Conservation (phyloP, 192 early-diverging fungal species). For the Coemansia sp. region DNA sequence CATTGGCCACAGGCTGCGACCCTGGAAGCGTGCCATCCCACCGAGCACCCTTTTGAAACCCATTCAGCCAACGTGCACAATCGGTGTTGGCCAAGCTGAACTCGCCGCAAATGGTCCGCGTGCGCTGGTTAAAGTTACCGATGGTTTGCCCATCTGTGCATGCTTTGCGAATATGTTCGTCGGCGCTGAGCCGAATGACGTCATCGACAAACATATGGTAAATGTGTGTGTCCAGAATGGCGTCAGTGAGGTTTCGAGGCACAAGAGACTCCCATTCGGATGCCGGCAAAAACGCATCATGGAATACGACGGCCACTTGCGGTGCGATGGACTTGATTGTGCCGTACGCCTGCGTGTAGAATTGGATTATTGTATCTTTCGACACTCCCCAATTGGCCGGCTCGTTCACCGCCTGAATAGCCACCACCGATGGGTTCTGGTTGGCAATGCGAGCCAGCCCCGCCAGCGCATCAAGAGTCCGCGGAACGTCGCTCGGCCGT, state of each 20-base stretch:
- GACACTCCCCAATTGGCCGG: conserved; percentile 55
- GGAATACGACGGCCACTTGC: conserved; percentile 27
- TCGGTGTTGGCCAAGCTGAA: conserved; percentile 72
- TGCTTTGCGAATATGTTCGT: conserved; percentile 34
- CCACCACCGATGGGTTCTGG: conserved; percentile 29
- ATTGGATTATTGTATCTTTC: conserved; percentile 31
- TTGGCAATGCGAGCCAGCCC: conserved; percentile 40
- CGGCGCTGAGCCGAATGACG: conserved; percentile 19
- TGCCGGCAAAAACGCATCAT: conserved; percentile 51
- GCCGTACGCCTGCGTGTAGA: conserved; percentile 40
- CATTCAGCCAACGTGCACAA: conserved; percentile 71
- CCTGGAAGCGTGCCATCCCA: conserved; percentile 64
- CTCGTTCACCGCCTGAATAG: conserved; percentile 54
- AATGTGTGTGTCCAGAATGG: conserved; percentile 53
- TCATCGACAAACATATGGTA: conserved; percentile 54
- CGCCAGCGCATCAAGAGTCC: conserved; percentile 31
- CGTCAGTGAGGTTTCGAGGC: conserved; percentile 34
- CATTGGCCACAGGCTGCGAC: conserved; percentile 1
- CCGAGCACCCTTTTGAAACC: conserved; percentile 58
- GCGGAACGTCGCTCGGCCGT: conserved; percentile 18
- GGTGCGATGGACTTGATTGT: conserved; percentile 39
- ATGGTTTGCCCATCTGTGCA: conserved; percentile 37
- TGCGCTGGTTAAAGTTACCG: conserved; percentile 28
- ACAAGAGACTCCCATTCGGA: conserved; percentile 37
- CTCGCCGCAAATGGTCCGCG: conserved; percentile 67